Evolutionary conservation across 768 basidiomycete genomes (phyloP), one percentile per base, ranked within the genome.

Genomic region (Mycena latifolia): DNA sequence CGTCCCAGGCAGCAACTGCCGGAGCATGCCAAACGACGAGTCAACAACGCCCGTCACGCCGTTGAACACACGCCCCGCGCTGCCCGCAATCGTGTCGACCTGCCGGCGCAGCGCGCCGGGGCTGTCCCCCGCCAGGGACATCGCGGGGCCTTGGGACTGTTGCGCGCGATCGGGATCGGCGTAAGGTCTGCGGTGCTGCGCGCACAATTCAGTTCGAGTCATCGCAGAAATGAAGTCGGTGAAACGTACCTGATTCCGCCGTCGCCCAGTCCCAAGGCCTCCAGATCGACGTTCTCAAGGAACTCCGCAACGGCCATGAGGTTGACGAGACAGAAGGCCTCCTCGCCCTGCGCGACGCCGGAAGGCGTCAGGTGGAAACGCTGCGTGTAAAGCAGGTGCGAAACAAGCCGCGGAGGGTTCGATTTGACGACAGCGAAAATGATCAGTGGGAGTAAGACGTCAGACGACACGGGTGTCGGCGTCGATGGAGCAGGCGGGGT

Each of bases 241-340:
- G 27, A 67, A 75, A 81, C 33, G 27, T 56, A 91, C 91, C 89
- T 91, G 71, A 89, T 82, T 59, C 88, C 87, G 35, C 84, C 85
- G 55, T 90, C 88, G 8, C 85, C 87, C 8, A 94, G 77, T 6
- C 85, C 86, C n/a, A 87, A 71, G 24, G 80, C 83, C 70, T 86
- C 90, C 61, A 98, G 82, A 79, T 98, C 95, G 37, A 98, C 95
- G 74, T 96, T 94, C 79, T 97, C 95, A 55, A 98, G 82, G 76
- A 98, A 99, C 75, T 98, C 96, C 1, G 93, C 94, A 7, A 97
- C 96, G 14, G 97, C 97, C 84, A 96, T 89, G 41, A 98, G 82
- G 77, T 98, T 99, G 76, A 98, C 93, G 43, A 97, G 84, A 63
- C 96, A 98, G 72, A 96, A 99, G 52, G 89, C 90, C 72, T 94